These are phyloP conservation scores for Lactifluus hygrophoroides DNA, from an alignment of 768 basidiomycete genomes.

Conservation along the genomic window DNA sequence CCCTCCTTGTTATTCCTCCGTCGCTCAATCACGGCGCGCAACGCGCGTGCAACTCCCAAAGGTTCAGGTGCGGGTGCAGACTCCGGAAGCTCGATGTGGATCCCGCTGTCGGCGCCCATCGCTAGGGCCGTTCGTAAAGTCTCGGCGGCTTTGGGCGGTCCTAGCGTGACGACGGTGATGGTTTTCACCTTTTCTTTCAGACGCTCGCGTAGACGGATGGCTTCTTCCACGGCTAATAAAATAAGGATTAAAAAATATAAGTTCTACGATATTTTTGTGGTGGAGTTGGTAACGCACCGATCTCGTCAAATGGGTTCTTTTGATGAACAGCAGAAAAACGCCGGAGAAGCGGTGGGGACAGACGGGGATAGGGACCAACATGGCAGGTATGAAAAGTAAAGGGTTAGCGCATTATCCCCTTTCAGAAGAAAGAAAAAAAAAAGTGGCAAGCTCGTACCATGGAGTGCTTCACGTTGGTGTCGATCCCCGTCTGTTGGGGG, in stretches of 20 bases:
- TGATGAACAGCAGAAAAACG: neutral
- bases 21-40: conserved; percentile 64
- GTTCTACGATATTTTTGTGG: no score
- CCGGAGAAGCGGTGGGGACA: neutral
- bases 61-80: conserved; percentile 73
- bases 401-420: neutral
- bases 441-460: conserved; percentile 64
- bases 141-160: conserved; percentile 82
- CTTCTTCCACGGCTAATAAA: conserved; percentile 86
- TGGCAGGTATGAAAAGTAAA: no score
- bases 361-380: no score
- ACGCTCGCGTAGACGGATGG: conserved; percentile 84
- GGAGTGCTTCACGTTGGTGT: conserved; percentile 96
- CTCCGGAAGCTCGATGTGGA: conserved; percentile 85
- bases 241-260: no score
- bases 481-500: conserved; percentile 88
- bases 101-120: conserved; percentile 91
- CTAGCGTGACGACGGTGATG: conserved; percentile 92
- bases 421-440: neutral
- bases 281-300: conserved; percentile 48
- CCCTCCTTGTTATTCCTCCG: conserved; percentile 31
- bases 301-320: conserved; percentile 99
- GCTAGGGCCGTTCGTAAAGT: conserved; percentile 93
- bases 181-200: conserved; percentile 69
- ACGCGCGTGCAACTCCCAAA: conserved; percentile 79